Evolutionary conservation across 768 basidiomycete species (phyloP).

Genomic region (Podaxis sp.): DNA sequence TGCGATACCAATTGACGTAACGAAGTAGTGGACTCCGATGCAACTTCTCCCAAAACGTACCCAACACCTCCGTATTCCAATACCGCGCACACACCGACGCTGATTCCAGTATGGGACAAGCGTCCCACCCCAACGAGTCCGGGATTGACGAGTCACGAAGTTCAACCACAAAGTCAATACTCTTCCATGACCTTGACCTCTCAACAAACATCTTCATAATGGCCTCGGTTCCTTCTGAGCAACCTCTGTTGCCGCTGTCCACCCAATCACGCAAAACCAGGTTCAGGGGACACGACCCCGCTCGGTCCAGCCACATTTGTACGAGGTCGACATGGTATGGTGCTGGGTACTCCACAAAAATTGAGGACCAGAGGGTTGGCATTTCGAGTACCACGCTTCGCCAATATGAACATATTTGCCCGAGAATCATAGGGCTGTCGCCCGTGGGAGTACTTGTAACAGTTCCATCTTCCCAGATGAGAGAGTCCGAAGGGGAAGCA

Average conservation of each 20-base stretch:
- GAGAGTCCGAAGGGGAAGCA: not conserved
- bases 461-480: constrained; percentile 2
- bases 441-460: not conserved
- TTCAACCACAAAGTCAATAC: constrained; percentile 8
- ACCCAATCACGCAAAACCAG: constrained; percentile 4
- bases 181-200: not conserved
- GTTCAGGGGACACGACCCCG: not conserved
- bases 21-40: not conserved
- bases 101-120: not conserved
- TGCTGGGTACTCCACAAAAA: constrained; percentile 4
- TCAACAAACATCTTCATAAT: constrained; percentile 3
- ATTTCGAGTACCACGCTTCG: not conserved
- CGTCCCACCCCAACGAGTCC: constrained; percentile 1
- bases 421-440: constrained; percentile 3
- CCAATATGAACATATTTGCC: constrained; percentile 12
- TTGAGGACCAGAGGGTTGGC: constrained; percentile 7
- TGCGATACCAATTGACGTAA: constrained; percentile 1
- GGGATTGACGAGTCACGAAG: not conserved
- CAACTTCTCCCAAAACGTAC: constrained; percentile 7
- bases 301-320: constrained; percentile 9
- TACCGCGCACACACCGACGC: not conserved
- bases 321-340: constrained; percentile 1
- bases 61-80: not conserved
- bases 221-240: constrained; percentile 5
- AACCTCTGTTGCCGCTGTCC: constrained; percentile 5